Evolutionary conservation across 2,329 filamentous ascomycete genomes (phyloP), one percentile per base, ranked within the genome.

Genomic region (Fusarium heterosporum): DNA sequence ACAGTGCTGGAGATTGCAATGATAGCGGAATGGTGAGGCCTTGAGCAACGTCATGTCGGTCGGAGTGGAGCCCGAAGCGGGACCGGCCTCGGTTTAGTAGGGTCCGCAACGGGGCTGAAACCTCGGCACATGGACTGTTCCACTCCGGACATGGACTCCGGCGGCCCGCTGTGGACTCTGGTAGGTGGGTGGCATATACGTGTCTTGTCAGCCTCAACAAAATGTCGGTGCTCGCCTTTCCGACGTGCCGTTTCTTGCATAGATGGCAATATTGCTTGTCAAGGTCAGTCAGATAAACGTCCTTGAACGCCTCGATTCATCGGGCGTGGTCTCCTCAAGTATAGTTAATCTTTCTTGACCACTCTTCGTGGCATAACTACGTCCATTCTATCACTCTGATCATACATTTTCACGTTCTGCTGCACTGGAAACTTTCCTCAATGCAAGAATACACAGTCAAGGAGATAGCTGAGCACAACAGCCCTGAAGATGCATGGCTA

Each of bases 391-490:
- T 22, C 6, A 22, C 22, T 22, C 6, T 22, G 22, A 22, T 22
- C 22, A 22, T 22, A 22, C 22, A 6, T 22, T 6, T 22, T 22
- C 22, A 22, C 6, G 4, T 22, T 22, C 22, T 22, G 22, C 22
- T 22, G 22, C 22, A 22, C 22, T 22, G 6, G 22, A 22, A 22
- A 22, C 22, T 6, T 22, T 3, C 0, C 2, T 0, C 4, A 10
- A 60, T 60, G 57, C 32, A 40, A 2, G 57, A 61, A 46, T 61
- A 30, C 4, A 61, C 55, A 0, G 6, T 13, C 2, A 61, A 61
- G 25, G 40, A 61, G 17, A 46, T 61, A 2, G 57, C 55, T 30
- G 57, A 61, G 8, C 55, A 61, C 4, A 61, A 46, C 16, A 61
- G 17, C 11, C 40, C 25, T 1, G 2, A 46, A 0, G 47, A 61